phyloP scores from a whole-genome alignment of 371 early-diverging fungal species.

The Choanephora cucurbitarum region DNA sequence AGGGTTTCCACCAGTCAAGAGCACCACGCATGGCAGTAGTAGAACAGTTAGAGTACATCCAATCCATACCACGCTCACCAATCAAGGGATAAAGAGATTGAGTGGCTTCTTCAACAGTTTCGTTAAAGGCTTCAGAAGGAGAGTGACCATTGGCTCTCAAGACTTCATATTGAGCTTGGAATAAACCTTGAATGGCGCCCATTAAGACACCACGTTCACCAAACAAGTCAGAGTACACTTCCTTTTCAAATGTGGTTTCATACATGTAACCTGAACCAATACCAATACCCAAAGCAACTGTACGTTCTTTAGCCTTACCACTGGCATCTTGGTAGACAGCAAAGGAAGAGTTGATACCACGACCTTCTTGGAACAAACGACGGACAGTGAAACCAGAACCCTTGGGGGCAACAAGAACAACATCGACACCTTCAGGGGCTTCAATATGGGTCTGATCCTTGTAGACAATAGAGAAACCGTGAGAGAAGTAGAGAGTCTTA shows the following conservation, averaged over 20 bases:
- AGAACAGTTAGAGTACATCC: constrained; percentile 96
- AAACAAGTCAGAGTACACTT: constrained; percentile 95
- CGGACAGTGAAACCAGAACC: constrained; percentile 95
- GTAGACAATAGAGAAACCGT: constrained; percentile 96
- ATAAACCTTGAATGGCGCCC: constrained; percentile 97
- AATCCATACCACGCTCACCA: constrained; percentile 97
- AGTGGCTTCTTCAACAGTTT: constrained; percentile 98
- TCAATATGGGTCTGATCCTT: constrained; percentile 90
- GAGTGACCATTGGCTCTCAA: constrained; percentile 92
- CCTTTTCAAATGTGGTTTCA: constrained; percentile 96
- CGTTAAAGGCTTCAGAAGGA: constrained; percentile 98
- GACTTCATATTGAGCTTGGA: constrained; percentile 97
- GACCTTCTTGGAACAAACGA: constrained; percentile 93
- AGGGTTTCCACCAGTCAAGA: constrained; percentile 95
- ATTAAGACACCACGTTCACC: constrained; percentile 98
- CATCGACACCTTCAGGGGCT: constrained; percentile 91
- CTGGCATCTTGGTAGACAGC: constrained; percentile 94
- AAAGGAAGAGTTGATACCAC: constrained; percentile 97
- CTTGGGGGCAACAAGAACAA: constrained; percentile 96
- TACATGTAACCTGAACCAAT: constrained; percentile 97
- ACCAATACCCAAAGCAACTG: constrained; percentile 91
- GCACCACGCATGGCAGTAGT: constrained; percentile 97
- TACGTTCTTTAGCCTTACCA: constrained; percentile 92
- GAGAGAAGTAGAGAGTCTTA: constrained; percentile 98
- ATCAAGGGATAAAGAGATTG: constrained; percentile 97